A percentile compares a stretch with the other conserved stretches of the same genome.
Evolutionary conservation across 2,329 filamentous ascomycete genomes (phyloP).

Genomic region (Keithomyces neogunnii): DNA sequence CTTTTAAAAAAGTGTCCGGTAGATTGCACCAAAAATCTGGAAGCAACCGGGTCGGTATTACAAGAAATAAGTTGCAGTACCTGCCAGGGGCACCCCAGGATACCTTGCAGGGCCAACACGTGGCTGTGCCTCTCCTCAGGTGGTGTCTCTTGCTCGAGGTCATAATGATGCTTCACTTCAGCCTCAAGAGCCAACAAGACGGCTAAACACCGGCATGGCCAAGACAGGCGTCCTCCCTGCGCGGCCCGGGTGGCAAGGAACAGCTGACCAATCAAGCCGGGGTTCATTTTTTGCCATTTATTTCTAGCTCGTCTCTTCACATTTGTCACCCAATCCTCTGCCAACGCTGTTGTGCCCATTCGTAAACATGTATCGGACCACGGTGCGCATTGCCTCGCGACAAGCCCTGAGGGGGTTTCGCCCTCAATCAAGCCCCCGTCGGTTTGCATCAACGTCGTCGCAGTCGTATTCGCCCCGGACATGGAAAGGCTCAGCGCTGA

Average conservation of each 20-base stretch:
- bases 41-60: neutral
- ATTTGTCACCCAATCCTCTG: conserved; percentile 5
- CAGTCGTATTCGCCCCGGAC: conserved; percentile 60
- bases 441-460: conserved; percentile 42
- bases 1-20: neutral
- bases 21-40: neutral
- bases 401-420: conserved; percentile 34
- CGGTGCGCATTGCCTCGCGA: conserved; percentile 38
- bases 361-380: conserved; percentile 42
- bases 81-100: neutral
- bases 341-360: neutral
- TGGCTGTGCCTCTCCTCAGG: neutral
- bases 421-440: conserved; percentile 32
- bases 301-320: neutral
- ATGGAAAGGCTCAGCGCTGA: conserved; percentile 68
- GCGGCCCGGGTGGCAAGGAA: neutral
- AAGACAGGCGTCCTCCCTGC: neutral
- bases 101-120: neutral
- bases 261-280: conserved; percentile 6
- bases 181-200: neutral
- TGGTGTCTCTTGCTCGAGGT: no score
- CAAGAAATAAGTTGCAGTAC: neutral
- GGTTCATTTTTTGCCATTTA: neutral
- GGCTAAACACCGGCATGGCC: conserved; percentile 2
- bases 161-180: no score